Percentiles rank a stretch among this genome's conserved stretches.
Conservation (phyloP, 371 early-diverging fungal species). For the Apophysomyces variabilis region DNA sequence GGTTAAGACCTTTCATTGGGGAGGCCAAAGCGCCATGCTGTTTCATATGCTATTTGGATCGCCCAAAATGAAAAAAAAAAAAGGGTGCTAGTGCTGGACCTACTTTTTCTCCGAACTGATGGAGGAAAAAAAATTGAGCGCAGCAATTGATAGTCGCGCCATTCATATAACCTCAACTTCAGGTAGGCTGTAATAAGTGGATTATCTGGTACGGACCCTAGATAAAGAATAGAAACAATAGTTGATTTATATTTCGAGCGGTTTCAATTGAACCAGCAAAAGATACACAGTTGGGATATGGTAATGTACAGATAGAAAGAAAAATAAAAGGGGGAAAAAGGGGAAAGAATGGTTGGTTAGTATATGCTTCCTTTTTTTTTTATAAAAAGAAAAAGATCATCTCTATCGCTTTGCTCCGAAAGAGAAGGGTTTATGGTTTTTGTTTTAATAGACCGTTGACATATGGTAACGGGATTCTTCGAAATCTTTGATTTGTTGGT, state of each 20-base stretch:
- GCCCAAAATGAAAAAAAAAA: too few relatives aligned
- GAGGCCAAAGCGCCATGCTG: too few relatives aligned
- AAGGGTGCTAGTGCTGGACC: too few relatives aligned
- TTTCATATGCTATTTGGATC: too few relatives aligned
- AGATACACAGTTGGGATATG: constrained; percentile 6
- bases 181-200: too few relatives aligned
- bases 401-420: background rate
- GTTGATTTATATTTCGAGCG: constrained; percentile 8
- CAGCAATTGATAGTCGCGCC: too few relatives aligned
- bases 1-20: too few relatives aligned
- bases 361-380: constrained; percentile 5
- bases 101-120: too few relatives aligned
- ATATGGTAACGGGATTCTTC: constrained; percentile 55
- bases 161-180: too few relatives aligned
- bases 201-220: too few relatives aligned
- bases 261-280: constrained; percentile 11
- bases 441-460: constrained; percentile 53
- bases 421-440: background rate
- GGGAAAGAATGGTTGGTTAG: background rate
- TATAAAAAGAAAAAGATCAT: constrained; percentile 7
- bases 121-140: too few relatives aligned
- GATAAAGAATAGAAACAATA: background rate
- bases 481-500: constrained; percentile 58
- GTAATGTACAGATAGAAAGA: constrained; percentile 8
- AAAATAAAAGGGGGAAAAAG: background rate